Conservation (phyloP, 768 basidiomycete species). For the Lactifluus rugatus region DNA sequence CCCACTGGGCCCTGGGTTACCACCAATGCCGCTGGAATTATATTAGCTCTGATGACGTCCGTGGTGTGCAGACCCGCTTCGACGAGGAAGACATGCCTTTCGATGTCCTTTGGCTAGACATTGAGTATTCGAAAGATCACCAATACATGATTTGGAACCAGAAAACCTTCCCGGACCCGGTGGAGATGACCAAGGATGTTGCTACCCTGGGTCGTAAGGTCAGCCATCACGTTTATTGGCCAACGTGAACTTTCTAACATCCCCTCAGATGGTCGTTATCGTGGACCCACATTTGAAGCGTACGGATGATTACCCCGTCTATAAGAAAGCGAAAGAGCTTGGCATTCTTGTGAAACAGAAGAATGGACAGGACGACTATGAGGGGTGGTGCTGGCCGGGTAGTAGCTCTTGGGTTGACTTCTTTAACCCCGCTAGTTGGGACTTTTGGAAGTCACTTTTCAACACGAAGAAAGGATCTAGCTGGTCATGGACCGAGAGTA, state of each 20-base stretch:
- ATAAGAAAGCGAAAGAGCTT: conserved; percentile 74
- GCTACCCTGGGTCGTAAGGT: conserved; percentile 82
- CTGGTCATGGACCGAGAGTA: conserved; percentile 77
- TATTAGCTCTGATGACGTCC: conserved; percentile 78
- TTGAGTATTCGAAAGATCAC: conserved; percentile 89
- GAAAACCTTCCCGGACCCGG: conserved; percentile 87
- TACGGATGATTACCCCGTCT: conserved; percentile 66
- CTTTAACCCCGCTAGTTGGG: conserved; percentile 85
- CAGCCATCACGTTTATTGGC: conserved; percentile 2
- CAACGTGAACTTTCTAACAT: conserved; percentile 8
- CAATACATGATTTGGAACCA: conserved; percentile 97
- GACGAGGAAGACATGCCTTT: conserved; percentile 94
- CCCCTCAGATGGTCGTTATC: conserved; percentile 89
- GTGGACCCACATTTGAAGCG: conserved; percentile 96
- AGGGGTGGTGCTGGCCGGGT: conserved; percentile 99
- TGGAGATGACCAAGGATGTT: conserved; percentile 86
- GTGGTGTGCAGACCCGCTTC: conserved; percentile 75
- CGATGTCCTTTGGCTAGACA: conserved; percentile 96
- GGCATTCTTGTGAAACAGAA: conserved; percentile 74
- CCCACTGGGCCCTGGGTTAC: conserved; percentile 85
- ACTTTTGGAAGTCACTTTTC: conserved; percentile 86
- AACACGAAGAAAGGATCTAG: conserved; percentile 43
- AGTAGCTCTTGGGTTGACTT: conserved; percentile 96
- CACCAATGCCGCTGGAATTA: conserved; percentile 99
- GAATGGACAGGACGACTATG: conserved; percentile 75